Evolutionary conservation across 805 yeast species (phyloP).

Genomic region (Hyphopichia homilentoma): DNA sequence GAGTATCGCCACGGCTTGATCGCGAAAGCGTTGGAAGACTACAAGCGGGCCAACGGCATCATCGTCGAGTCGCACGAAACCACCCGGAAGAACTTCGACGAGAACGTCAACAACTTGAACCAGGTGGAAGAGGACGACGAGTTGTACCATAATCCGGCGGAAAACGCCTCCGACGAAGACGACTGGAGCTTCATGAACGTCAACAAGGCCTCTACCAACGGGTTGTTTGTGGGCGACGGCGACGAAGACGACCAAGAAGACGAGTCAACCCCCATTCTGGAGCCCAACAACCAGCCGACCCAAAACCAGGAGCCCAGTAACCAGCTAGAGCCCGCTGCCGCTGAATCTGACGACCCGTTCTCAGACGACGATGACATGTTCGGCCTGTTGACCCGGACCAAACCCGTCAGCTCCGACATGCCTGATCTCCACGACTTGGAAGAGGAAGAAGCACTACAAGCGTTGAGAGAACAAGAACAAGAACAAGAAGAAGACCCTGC

Average conservation of each 20-base stretch:
- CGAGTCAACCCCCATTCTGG: too few relatives aligned
- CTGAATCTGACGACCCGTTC: constrained; percentile 17
- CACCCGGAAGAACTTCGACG: neutral
- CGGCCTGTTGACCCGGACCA: too few relatives aligned
- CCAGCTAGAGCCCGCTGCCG: too few relatives aligned
- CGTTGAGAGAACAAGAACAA: constrained; percentile 1
- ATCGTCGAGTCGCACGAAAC: constrained; percentile 23
- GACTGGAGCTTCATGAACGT: constrained; percentile 21
- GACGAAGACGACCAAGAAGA: constrained; percentile 19
- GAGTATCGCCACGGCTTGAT: constrained; percentile 26
- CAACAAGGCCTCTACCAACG: constrained; percentile 11
- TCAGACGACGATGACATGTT: constrained; percentile 3
- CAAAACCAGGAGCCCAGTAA: too few relatives aligned
- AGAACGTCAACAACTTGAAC: neutral
- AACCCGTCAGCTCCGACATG: too few relatives aligned
- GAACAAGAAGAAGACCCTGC: constrained; percentile 24
- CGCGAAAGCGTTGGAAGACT: constrained; percentile 23
- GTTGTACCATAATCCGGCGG: neutral
- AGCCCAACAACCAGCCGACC: too few relatives aligned
- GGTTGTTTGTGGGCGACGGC: constrained; percentile 26
- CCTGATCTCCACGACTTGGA: too few relatives aligned
- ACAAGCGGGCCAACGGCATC: constrained; percentile 27
- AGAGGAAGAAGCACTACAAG: constrained; percentile 1
- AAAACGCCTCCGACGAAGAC: neutral
- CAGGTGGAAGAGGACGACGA: constrained; percentile 1